phyloP scores from a whole-genome alignment of 345 rosid species.

The Eucalyptus shirleyi region DNA sequence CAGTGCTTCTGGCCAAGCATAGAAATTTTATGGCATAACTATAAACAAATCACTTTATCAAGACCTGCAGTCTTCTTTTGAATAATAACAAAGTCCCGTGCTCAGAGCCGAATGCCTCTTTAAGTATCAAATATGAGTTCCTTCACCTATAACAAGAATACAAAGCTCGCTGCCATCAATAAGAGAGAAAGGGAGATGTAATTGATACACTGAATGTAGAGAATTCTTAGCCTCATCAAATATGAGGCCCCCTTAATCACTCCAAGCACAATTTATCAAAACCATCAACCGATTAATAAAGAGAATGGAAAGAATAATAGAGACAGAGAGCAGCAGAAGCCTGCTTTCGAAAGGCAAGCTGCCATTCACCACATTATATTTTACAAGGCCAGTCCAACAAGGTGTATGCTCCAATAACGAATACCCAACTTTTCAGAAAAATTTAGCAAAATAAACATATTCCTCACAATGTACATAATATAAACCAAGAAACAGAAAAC shows the following conservation, averaged over 20 bases:
- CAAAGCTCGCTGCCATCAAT: neutral
- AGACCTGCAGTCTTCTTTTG: neutral
- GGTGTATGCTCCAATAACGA: neutral
- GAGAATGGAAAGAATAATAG: neutral
- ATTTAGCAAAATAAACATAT: neutral
- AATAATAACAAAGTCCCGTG: neutral
- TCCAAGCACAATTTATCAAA: neutral
- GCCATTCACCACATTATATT: neutral
- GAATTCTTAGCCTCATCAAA: neutral
- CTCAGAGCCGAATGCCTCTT: neutral
- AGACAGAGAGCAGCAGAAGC: neutral
- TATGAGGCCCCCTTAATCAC: neutral
- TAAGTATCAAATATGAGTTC: neutral
- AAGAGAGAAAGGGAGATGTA: neutral
- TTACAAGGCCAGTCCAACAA: neutral
- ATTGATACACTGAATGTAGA: neutral
- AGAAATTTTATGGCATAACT: too few relatives aligned
- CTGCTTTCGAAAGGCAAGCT: neutral
- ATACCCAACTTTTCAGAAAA: neutral
- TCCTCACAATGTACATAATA: neutral
- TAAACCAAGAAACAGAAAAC: neutral
- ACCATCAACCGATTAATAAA: neutral
- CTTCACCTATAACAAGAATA: neutral
- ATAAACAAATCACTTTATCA: neutral
- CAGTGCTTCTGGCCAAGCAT: neutral